Evolutionary conservation across 345 rosid species (phyloP).

Genomic region (Erysimum cheiranthoides): DNA sequence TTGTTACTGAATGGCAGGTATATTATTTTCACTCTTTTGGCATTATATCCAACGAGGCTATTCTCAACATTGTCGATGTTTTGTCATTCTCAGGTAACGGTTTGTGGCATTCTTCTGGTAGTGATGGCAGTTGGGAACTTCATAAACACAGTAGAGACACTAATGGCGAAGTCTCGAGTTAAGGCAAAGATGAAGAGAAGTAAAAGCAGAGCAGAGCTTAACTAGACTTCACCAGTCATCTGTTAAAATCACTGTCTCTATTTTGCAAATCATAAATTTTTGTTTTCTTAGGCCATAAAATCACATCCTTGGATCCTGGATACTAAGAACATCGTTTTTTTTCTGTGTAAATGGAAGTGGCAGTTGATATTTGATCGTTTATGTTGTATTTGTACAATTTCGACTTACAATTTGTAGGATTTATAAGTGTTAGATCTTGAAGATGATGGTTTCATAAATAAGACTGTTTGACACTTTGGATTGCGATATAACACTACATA

Average conservation of each 20-base stretch:
- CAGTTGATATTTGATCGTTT: constrained; percentile 21
- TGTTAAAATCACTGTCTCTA: neutral
- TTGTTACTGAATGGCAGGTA: constrained; percentile 95
- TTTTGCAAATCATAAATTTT: constrained; percentile 10
- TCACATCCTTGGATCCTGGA: constrained; percentile 11
- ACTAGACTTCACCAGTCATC: constrained; percentile 43
- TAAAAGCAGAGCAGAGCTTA: constrained; percentile 78
- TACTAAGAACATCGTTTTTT: constrained; percentile 8
- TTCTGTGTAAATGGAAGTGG: constrained; percentile 41
- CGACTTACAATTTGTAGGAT: neutral
- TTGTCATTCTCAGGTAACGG: constrained; percentile 61
- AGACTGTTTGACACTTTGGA: no score
- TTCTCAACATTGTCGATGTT: neutral
- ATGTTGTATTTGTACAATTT: constrained; percentile 22
- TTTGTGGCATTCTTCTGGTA: constrained; percentile 84
- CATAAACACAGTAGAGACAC: constrained; percentile 78
- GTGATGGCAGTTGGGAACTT: constrained; percentile 97
- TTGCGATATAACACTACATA: no score
- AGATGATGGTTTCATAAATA: neutral
- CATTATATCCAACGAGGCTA: neutral
- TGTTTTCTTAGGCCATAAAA: constrained; percentile 12
- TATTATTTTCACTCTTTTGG: neutral
- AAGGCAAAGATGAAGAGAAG: constrained; percentile 96
- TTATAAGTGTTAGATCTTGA: neutral
- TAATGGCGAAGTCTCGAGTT: constrained; percentile 82